Evolutionary conservation across 225 moss, liverwort and hornwort species (phyloP), one percentile per base, ranked within the genome.

Genomic region (Bryoerythrophyllum caledonicum): DNA sequence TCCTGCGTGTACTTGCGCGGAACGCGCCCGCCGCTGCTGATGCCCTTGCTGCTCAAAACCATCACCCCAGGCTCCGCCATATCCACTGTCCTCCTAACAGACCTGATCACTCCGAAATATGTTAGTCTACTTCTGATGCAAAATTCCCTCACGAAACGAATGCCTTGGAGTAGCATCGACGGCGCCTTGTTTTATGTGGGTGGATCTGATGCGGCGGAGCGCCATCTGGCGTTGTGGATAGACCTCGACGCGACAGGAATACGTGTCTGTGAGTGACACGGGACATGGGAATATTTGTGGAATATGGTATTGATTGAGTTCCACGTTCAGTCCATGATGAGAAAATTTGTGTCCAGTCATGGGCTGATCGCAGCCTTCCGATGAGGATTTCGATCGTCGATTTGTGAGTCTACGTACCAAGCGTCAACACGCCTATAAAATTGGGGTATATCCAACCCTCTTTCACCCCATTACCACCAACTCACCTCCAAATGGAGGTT

Each of bases 1-100:
- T 83, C 91, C 15, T 84, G 80, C 3, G 92, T 90, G 65, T 90
- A 85, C 85, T 97, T 93, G 17, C 93, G 88, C 0, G 92, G 92
- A n/a, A 97, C 85, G 9, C 77, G 86, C 5, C 86, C 92, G 8
- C 86, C 97, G 32, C 83, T 26, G 30, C 78, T 79, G 26, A 96
- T 55, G 20, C 40, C 81, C 78, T 79, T 85, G 76, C 70, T 63
- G 46, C 38, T 73, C 67, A 88, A 2, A 1, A 46, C 53, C 85
- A 88, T 7, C 43, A 46, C 2, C 10, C 72, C 62, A 43, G 73
- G 74, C 17, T 86, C 86, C 72, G 86, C 83, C 86, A 86, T 86
- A 10, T n/a, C 10, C 4, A 46, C 46, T 16, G 4, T 0, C 5
- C 5, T 46, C 46, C 4, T 46, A 46, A 16, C 46, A 46, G 46